phyloP scores from a whole-genome alignment of 495 filamentous ascomycete genomes.

The Clohesyomyces aquaticus region DNA sequence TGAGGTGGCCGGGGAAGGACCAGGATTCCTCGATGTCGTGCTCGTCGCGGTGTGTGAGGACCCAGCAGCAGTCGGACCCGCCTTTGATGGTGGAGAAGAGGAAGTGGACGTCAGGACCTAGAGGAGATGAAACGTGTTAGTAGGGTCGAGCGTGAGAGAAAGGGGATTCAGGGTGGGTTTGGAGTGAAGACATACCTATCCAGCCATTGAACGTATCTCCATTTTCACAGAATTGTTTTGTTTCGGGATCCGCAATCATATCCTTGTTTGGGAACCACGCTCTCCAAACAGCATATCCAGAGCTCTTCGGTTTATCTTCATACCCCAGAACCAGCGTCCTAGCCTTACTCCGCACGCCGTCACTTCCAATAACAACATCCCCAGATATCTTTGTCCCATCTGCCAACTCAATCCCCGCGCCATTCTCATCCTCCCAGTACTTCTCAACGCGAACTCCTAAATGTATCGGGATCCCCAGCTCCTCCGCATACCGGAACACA shows the following conservation, averaged over 20 bases:
- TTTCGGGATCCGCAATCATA: constrained; percentile 64
- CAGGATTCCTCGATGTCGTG: constrained; percentile 67
- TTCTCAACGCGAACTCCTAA: constrained; percentile 56
- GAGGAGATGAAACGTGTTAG: no score
- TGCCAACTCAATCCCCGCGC: constrained; percentile 57
- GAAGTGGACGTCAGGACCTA: constrained; percentile 68
- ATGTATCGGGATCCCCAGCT: constrained; percentile 60
- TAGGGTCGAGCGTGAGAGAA: constrained; percentile 11
- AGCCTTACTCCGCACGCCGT: constrained; percentile 64
- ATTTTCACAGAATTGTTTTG: constrained; percentile 61
- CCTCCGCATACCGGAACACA: constrained; percentile 60
- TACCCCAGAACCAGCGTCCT: constrained; percentile 63
- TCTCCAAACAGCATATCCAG: constrained; percentile 62
- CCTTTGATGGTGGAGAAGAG: constrained; percentile 64
- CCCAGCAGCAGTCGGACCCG: constrained; percentile 70
- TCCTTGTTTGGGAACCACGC: constrained; percentile 65
- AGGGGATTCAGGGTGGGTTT: constrained; percentile 17
- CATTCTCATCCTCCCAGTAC: constrained; percentile 58
- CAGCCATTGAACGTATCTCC: constrained; percentile 57
- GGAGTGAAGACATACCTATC: constrained; percentile 28
- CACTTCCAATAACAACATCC: constrained; percentile 63
- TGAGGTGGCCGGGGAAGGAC: constrained; percentile 63
- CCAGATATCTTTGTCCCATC: constrained; percentile 56
- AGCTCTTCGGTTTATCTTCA: constrained; percentile 61
- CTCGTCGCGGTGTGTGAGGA: constrained; percentile 67